Evolutionary conservation across 805 yeast species (phyloP).

Genomic region (Barnettozyma salicaria): DNA sequence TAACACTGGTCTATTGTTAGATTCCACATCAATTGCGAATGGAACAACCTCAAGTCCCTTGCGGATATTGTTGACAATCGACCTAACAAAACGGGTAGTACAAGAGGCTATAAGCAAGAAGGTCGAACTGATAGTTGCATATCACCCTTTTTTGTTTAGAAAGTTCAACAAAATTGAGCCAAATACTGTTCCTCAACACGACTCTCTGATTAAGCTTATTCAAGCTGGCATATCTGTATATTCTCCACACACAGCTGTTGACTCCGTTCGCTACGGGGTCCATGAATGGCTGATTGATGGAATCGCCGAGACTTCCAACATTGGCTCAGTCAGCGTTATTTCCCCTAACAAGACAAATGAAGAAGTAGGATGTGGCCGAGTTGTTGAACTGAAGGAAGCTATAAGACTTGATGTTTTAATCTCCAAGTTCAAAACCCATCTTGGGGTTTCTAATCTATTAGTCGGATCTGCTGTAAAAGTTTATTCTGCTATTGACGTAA

Average conservation of each 20-base stretch:
- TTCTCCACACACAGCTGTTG: conserved; percentile 94
- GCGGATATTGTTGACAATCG: conserved; percentile 64
- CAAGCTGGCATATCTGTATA: conserved; percentile 82
- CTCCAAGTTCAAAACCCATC: conserved; percentile 42
- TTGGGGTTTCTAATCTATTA: conserved; percentile 55
- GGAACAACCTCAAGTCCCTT: conserved; percentile 14
- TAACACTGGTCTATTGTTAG: conserved; percentile 86
- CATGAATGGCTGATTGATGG: conserved; percentile 85
- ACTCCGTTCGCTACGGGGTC: conserved; percentile 88
- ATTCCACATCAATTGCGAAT: conserved; percentile 37
- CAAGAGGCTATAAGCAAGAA: conserved; percentile 67
- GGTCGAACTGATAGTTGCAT: conserved; percentile 65
- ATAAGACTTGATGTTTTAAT: conserved; percentile 42
- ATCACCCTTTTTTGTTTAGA: conserved; percentile 90
- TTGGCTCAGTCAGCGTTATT: conserved; percentile 32
- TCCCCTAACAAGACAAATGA: conserved; percentile 34
- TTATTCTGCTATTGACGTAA: conserved; percentile 28
- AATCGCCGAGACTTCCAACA: conserved; percentile 30
- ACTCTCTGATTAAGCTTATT: conserved; percentile 63
- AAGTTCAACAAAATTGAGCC: conserved; percentile 71
- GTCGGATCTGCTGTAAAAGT: conserved; percentile 40
- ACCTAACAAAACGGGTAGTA: conserved; percentile 75
- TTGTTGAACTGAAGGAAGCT: conserved; percentile 43
- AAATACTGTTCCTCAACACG: conserved; percentile 71
- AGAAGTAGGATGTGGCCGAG: conserved; percentile 79